These are phyloP conservation scores for Fusarium sp. DNA, from an alignment of 2,329 filamentous ascomycete genomes.

Conservation along the genomic window DNA sequence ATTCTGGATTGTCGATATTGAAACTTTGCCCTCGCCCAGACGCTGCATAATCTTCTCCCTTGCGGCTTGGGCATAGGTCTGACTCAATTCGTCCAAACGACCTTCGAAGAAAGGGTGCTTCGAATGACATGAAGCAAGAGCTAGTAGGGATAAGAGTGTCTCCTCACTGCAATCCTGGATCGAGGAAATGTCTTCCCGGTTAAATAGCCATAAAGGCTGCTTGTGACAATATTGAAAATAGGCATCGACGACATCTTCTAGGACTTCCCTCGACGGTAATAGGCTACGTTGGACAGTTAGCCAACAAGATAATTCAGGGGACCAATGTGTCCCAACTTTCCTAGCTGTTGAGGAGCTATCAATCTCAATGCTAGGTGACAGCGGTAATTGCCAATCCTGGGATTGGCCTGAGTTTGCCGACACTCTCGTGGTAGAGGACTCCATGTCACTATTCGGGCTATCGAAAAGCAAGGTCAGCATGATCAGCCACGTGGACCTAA, in stretches of 20 bases:
- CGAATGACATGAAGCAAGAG: neutral
- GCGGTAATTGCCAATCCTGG: neutral
- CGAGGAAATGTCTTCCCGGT: neutral
- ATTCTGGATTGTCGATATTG: neutral
- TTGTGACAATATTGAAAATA: neutral
- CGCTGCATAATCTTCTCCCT: neutral
- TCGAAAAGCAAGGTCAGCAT: accelerated
- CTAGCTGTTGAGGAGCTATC: neutral
- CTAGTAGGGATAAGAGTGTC: neutral
- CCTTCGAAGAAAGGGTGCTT: neutral
- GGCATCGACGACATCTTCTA: neutral
- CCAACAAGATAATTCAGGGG: accelerated
- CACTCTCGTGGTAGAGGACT: neutral
- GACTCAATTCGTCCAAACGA: neutral
- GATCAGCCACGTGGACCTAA: neutral
- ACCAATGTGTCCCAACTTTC: accelerated
- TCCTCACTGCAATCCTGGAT: neutral
- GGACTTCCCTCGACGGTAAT: neutral
- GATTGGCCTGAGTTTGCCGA: neutral
- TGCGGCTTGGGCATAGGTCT: neutral
- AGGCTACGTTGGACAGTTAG: neutral
- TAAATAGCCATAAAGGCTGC: neutral
- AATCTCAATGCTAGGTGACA: neutral
- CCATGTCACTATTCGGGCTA: neutral
- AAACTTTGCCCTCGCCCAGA: neutral